These are phyloP conservation scores for Verticillium albo-atrum DNA, from an alignment of 2,329 filamentous ascomycete species.

Conservation along the genomic window DNA sequence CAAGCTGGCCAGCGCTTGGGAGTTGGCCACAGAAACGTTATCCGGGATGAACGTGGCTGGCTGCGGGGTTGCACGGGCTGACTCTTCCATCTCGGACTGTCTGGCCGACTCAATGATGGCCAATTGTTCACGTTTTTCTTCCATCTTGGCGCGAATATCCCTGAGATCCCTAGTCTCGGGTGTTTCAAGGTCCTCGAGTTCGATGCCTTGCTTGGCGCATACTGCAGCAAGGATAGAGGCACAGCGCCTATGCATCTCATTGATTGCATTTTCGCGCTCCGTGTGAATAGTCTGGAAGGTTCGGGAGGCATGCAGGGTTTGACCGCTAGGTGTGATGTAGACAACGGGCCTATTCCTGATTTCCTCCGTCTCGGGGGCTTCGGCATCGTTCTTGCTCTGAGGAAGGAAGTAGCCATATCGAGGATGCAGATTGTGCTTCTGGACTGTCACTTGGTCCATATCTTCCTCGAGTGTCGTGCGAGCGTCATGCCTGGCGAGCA, in stretches of 20 bases:
- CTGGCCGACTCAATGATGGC: not conserved
- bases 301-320: conserved; percentile 44
- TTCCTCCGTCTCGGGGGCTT: conserved; percentile 32
- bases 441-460: conserved; percentile 45
- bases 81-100: not conserved
- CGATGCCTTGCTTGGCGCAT: conserved; percentile 29
- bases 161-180: conserved; percentile 27
- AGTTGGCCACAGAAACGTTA: not conserved
- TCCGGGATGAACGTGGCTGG: conserved; percentile 5
- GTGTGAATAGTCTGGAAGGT: conserved; percentile 12
- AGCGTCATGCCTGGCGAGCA: conserved; percentile 48
- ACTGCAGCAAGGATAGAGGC: conserved; percentile 28
- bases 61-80: not conserved
- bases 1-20: not conserved
- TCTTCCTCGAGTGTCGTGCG: conserved; percentile 43
- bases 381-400: conserved; percentile 39
- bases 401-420: conserved; percentile 48
- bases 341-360: conserved; percentile 45
- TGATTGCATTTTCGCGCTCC: not conserved
- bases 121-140: not conserved
- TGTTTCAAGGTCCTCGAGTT: conserved; percentile 26
- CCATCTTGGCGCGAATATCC: conserved; percentile 10
- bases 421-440: conserved; percentile 47
- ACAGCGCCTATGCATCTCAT: conserved; percentile 14
- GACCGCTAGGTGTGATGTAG: conserved; percentile 42